A percentile compares a stretch with the other conserved stretches of the same genome.
These are phyloP conservation scores for Entomortierella parvispora DNA, from an alignment of 192 early-diverging fungal species.

Conservation along the genomic window DNA sequence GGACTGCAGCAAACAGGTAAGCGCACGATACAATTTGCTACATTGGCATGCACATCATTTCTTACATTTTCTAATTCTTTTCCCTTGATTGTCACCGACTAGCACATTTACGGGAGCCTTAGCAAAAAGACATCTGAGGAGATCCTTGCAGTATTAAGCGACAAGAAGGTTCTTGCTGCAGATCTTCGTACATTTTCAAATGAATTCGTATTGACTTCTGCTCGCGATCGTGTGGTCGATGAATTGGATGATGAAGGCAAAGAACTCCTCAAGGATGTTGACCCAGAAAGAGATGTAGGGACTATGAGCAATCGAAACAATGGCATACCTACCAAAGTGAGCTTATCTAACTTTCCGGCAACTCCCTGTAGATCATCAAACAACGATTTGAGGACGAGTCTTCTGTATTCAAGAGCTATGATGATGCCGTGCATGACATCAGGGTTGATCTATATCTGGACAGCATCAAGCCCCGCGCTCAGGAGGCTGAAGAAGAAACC, in stretches of 20 bases:
- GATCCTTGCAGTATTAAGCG: slow-evolving; percentile 50
- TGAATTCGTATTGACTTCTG: slow-evolving; percentile 53
- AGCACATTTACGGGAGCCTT: slow-evolving; percentile 56
- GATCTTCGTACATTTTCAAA: slow-evolving; percentile 56
- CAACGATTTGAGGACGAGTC: slow-evolving; percentile 49
- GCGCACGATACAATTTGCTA: slow-evolving; percentile 2
- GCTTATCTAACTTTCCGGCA: background rate
- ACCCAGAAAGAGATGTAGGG: slow-evolving; percentile 52
- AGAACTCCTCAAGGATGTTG: slow-evolving; percentile 52
- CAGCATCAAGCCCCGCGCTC: slow-evolving; percentile 39
- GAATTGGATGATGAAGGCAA: slow-evolving; percentile 59
- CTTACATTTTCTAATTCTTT: background rate
- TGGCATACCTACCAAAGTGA: background rate
- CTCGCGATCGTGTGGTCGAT: slow-evolving; percentile 50
- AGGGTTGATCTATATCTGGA: slow-evolving; percentile 45
- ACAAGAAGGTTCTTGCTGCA: slow-evolving; percentile 50
- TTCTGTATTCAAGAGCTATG: slow-evolving; percentile 49
- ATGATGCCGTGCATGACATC: slow-evolving; percentile 50
- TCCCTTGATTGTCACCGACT: background rate
- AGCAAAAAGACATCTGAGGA: slow-evolving; percentile 58
- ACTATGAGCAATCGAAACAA: background rate
- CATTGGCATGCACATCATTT: background rate
- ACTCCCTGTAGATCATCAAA: slow-evolving; percentile 44
- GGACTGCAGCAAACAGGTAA: slow-evolving; percentile 52
- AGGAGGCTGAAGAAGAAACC: slow-evolving; percentile 36